These are phyloP conservation scores for Peronospora farinosa DNA, from an alignment of 352 stramenopile species.

Conservation along the genomic window DNA sequence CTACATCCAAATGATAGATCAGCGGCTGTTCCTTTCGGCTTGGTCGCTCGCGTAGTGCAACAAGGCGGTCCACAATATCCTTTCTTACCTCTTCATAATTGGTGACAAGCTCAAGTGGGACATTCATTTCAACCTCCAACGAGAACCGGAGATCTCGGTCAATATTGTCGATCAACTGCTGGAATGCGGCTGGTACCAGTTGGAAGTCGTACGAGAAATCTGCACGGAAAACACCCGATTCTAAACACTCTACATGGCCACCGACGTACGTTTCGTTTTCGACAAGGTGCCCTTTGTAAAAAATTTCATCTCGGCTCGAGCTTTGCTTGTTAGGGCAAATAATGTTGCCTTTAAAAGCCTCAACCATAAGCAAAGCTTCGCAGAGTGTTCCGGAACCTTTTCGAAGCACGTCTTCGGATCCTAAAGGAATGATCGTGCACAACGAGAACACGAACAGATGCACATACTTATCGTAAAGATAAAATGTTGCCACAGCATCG, in stretches of 20 bases:
- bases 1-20: slow-evolving; percentile 99
- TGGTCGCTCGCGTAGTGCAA: slow-evolving; percentile 91
- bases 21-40: slow-evolving; percentile 88
- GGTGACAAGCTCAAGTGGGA: slow-evolving; percentile 85
- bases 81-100: slow-evolving; percentile 84
- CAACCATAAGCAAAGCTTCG: slow-evolving; percentile 98
- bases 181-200: slow-evolving; percentile 90
- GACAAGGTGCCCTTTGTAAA: slow-evolving; percentile 92
- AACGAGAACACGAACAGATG: slow-evolving; percentile 99
- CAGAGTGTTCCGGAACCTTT: slow-evolving; percentile 96
- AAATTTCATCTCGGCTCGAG: slow-evolving; percentile 60
- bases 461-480: slow-evolving; percentile 99
- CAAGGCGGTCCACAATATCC: slow-evolving; percentile 91
- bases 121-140: slow-evolving; percentile 90
- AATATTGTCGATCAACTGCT: slow-evolving; percentile 94
- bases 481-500: slow-evolving; percentile 99
- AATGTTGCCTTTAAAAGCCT: slow-evolving; percentile 93
- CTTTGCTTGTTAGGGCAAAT: slow-evolving; percentile 99
- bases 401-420: slow-evolving; percentile 96
- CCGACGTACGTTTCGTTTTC: slow-evolving; percentile 99
- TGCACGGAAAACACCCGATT: slow-evolving; percentile 96
- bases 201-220: slow-evolving; percentile 97
- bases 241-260: slow-evolving; percentile 98
- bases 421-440: slow-evolving; percentile 98
- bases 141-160: slow-evolving; percentile 96